These are phyloP conservation scores for Hygrocybe punicea DNA, from an alignment of 768 basidiomycete genomes.

Conservation along the genomic window DNA sequence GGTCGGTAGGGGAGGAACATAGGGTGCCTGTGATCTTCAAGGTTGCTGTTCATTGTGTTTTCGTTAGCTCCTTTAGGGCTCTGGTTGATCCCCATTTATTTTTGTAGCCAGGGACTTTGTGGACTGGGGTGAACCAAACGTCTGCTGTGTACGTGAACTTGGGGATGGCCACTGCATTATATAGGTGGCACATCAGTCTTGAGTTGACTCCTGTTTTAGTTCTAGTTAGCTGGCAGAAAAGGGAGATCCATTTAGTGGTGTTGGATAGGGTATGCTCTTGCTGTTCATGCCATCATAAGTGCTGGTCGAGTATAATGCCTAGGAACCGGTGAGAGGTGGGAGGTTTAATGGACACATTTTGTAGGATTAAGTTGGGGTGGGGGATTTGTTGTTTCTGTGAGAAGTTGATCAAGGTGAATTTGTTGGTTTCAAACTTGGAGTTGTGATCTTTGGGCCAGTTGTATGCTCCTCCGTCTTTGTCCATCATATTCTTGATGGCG, in stretches of 20 bases:
- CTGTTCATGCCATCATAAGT: conserved; percentile 16
- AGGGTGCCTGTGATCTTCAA: conserved; percentile 23
- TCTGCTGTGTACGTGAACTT: conserved; percentile 26
- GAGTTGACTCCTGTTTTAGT: conserved; percentile 13
- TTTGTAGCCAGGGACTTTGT: neutral
- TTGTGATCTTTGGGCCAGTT: too few species aligned
- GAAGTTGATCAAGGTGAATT: conserved; percentile 18
- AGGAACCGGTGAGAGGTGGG: too few species aligned
- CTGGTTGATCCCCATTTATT: conserved; percentile 10
- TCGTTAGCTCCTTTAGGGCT: conserved; percentile 11
- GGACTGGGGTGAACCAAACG: conserved; percentile 21
- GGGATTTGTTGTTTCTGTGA: neutral
- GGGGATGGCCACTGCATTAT: conserved; percentile 23
- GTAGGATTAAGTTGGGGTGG: neutral
- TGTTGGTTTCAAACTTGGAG: conserved; percentile 19
- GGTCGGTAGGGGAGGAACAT: conserved; percentile 17
- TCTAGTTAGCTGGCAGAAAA: conserved; percentile 8
- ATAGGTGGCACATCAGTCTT: conserved; percentile 21
- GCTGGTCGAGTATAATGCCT: conserved; percentile 21
- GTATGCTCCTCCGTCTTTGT: neutral
- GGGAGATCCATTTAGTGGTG: conserved; percentile 1
- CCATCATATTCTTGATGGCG: conserved; percentile 13
- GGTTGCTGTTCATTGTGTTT: conserved; percentile 17
- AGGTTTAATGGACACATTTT: too few species aligned
- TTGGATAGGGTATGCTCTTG: conserved; percentile 9